Conservation (phyloP, 75 land plant genomes). For the Pseudotsuga menziesii region DNA sequence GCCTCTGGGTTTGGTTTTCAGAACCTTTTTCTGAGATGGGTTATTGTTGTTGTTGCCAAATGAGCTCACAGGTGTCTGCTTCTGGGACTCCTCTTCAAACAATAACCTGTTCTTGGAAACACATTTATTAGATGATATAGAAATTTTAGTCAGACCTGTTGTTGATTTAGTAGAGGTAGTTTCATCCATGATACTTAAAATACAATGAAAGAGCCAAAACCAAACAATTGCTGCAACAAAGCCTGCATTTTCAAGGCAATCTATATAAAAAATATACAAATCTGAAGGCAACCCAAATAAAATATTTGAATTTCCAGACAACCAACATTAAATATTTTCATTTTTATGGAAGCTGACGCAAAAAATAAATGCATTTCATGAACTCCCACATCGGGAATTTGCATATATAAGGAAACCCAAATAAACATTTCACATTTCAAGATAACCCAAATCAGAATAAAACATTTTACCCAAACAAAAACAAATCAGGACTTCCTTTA, state of each 20-base stretch:
- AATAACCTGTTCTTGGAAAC: neutral
- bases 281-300: neutral
- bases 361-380: neutral
- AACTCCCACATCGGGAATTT: neutral
- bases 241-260: neutral
- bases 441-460: neutral
- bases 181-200: neutral
- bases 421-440: neutral
- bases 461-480: neutral
- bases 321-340: neutral
- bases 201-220: neutral
- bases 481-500: no score
- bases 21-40: neutral
- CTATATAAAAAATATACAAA: neutral
- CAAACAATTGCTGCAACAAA: neutral
- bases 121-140: neutral
- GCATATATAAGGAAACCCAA: neutral
- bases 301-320: neutral
- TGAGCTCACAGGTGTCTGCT: neutral
- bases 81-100: neutral
- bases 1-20: slow-evolving; percentile 10
- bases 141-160: neutral
- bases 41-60: neutral
- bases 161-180: neutral
- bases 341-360: neutral